Conservation (phyloP, 345 rosid species). For the Angophora floribunda region DNA sequence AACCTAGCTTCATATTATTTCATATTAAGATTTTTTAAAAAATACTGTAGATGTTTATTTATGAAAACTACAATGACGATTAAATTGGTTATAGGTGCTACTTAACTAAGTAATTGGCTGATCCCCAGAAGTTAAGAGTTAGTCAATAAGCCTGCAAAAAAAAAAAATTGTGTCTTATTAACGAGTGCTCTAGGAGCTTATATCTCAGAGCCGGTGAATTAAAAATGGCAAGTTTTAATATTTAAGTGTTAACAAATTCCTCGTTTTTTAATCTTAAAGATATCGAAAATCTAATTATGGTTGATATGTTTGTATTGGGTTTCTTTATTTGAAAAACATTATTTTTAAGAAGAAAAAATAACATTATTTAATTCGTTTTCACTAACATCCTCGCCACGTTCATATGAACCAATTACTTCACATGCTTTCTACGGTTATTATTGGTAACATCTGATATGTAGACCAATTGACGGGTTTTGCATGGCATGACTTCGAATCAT, state of each 20-base stretch:
- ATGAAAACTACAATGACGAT: no score
- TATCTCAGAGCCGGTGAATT: neutral
- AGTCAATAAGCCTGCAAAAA: neutral
- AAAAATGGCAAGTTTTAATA: no score
- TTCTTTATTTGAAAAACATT: neutral
- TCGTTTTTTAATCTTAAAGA: no score
- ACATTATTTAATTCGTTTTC: neutral
- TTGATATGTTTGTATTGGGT: neutral
- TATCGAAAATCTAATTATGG: no score
- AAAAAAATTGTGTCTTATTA: neutral
- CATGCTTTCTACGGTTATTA: neutral
- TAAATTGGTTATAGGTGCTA: no score
- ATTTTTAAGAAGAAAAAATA: rapidly evolving
- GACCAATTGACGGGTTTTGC: neutral
- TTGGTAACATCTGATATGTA: neutral
- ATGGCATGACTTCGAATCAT: no score
- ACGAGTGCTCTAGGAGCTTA: neutral
- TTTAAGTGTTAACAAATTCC: no score
- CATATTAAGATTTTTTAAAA: no score
- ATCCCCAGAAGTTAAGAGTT: neutral
- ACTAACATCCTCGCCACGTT: neutral
- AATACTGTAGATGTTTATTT: no score
- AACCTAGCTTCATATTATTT: no score
- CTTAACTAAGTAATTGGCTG: no score
- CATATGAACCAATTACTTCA: neutral